phyloP scores from a whole-genome alignment of 805 yeast species.

The Wickerhamiella alocasiicola region DNA sequence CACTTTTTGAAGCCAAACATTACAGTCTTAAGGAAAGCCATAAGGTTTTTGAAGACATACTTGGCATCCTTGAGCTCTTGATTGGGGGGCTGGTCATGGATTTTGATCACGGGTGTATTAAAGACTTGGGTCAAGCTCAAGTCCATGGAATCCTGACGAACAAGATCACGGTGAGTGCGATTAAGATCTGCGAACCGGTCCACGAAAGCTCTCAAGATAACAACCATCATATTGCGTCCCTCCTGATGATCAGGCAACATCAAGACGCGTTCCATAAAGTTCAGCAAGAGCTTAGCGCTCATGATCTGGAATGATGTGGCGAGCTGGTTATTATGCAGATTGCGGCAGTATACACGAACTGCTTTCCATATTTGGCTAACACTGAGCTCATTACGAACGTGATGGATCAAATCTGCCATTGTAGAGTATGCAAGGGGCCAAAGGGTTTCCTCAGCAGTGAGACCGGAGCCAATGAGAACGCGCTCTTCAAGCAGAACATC shows the following conservation, averaged over 20 bases:
- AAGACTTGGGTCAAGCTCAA: conserved; percentile 30
- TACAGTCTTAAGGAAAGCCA: conserved; percentile 82
- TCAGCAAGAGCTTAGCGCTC: conserved; percentile 84
- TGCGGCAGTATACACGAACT: conserved; percentile 65
- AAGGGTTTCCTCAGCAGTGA: conserved; percentile 79
- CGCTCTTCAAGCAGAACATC: conserved; percentile 76
- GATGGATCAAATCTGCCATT: conserved; percentile 91
- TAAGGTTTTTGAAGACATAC: conserved; percentile 70
- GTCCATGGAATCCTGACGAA: conserved; percentile 14
- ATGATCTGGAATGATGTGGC: conserved; percentile 88
- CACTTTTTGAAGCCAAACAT: conserved; percentile 81
- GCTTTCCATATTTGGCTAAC: conserved; percentile 80
- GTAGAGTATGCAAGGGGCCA: conserved; percentile 90
- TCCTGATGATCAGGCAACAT: conserved; percentile 71
- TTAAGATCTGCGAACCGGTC: conserved; percentile 68
- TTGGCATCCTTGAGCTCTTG: conserved; percentile 82
- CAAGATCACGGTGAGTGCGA: conserved; percentile 37
- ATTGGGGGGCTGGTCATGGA: conserved; percentile 31
- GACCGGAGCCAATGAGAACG: conserved; percentile 81
- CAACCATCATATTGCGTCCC: conserved; percentile 69
- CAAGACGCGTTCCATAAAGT: conserved; percentile 78
- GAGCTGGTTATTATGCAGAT: conserved; percentile 66
- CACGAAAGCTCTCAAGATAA: conserved; percentile 78
- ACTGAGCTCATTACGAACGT: conserved; percentile 71
- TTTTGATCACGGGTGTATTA: conserved; percentile 44